These are phyloP conservation scores for Podaxis pistillaris DNA, from an alignment of 768 basidiomycete genomes.

Conservation along the genomic window DNA sequence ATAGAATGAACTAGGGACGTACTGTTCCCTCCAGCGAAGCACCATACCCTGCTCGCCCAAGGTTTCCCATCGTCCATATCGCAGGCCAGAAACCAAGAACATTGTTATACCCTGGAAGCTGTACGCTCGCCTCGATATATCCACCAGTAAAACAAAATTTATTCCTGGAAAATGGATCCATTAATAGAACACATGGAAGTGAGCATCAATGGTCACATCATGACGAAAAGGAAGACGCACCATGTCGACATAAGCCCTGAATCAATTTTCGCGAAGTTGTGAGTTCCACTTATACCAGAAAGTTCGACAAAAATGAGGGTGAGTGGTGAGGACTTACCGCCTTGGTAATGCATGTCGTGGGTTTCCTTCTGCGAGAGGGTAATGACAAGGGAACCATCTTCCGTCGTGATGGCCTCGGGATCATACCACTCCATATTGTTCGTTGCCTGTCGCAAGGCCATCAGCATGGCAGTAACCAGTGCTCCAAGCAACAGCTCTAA, in stretches of 20 bases:
- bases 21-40: slow-evolving; percentile 81
- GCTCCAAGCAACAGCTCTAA: slow-evolving; percentile 20
- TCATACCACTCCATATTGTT: slow-evolving; percentile 86
- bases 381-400: slow-evolving; percentile 70
- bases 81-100: slow-evolving; percentile 77
- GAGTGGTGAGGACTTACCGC: slow-evolving; percentile 41
- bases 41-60: slow-evolving; percentile 81
- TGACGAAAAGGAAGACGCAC: slow-evolving; percentile 25
- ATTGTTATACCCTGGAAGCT: slow-evolving; percentile 65
- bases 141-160: slow-evolving; percentile 91
- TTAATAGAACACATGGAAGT: slow-evolving; percentile 23
- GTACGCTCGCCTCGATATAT: slow-evolving; percentile 62
- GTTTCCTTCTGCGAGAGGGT: slow-evolving; percentile 62
- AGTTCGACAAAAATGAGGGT: slow-evolving; percentile 10
- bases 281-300: slow-evolving; percentile 18
- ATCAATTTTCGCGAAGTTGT: not conserved
- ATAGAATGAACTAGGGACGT: slow-evolving; percentile 18
- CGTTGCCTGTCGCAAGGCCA: slow-evolving; percentile 36
- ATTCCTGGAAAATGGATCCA: slow-evolving; percentile 51
- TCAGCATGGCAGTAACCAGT: not conserved
- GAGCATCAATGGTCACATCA: not conserved
- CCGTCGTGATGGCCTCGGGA: slow-evolving; percentile 75
- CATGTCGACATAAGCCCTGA: slow-evolving; percentile 47
- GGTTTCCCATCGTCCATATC: slow-evolving; percentile 73
- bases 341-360: slow-evolving; percentile 70